Evolutionary conservation across 2,329 filamentous ascomycete genomes (phyloP).

Genomic region (Aspergillus cejpii): DNA sequence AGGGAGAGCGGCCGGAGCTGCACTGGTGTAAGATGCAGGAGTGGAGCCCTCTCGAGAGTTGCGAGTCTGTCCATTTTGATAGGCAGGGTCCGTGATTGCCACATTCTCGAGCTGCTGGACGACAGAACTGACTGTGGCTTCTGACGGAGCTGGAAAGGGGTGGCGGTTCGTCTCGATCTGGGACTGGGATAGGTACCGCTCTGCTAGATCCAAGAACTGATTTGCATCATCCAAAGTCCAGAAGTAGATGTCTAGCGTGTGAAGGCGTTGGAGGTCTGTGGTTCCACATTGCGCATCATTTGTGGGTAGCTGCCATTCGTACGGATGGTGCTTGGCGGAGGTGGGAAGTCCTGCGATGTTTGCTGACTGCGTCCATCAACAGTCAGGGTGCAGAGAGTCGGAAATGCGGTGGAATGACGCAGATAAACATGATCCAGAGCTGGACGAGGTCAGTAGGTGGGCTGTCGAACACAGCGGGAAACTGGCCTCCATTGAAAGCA

Average conservation of each 20-base stretch:
- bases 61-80: constrained; percentile 40
- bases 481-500: constrained; percentile 55
- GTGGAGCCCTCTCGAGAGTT: constrained; percentile 30
- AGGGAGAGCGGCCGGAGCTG: constrained; percentile 21
- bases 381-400: constrained; percentile 52
- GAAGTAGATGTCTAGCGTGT: constrained; percentile 58
- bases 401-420: constrained; percentile 53
- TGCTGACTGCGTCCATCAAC: constrained; percentile 41
- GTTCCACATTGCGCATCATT: constrained; percentile 49
- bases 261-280: constrained; percentile 48
- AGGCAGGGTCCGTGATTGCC: constrained; percentile 50
- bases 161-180: constrained; percentile 48
- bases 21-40: constrained; percentile 14
- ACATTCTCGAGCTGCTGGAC: constrained; percentile 58
- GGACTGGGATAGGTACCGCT: constrained; percentile 28
- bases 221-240: constrained; percentile 56
- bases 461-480: neutral
- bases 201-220: constrained; percentile 46
- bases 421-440: constrained; percentile 49
- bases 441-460: constrained; percentile 20
- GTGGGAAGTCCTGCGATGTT: constrained; percentile 21
- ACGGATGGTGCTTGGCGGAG: constrained; percentile 24
- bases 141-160: constrained; percentile 30
- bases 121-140: constrained; percentile 50
- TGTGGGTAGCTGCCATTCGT: constrained; percentile 53